Conservation (phyloP, 1,139 yeast genomes). For the Dujonia santamariae region DNA sequence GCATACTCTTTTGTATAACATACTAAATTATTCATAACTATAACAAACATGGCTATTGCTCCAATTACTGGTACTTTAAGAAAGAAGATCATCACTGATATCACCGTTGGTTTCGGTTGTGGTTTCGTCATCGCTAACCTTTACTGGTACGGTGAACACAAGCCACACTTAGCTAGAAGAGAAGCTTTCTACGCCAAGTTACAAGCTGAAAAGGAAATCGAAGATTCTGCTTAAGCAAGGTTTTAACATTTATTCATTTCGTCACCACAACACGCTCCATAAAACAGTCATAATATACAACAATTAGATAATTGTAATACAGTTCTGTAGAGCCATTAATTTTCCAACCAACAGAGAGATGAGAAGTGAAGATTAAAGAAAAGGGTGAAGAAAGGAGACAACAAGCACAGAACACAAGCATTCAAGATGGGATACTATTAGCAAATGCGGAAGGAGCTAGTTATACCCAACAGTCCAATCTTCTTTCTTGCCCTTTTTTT, state of each 20-base stretch:
- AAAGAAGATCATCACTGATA: constrained; percentile 80
- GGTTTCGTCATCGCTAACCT: constrained; percentile 36
- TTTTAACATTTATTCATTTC: not conserved
- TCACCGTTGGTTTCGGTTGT: constrained; percentile 58
- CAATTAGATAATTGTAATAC: too few species aligned
- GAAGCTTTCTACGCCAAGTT: constrained; percentile 81
- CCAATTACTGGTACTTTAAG: constrained; percentile 86
- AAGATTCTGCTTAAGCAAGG: constrained; percentile 35
- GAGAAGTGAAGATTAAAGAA: too few species aligned
- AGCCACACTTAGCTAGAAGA: constrained; percentile 66
- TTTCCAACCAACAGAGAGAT: too few species aligned
- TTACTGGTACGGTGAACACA: constrained; percentile 53
- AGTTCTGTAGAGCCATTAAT: too few species aligned
- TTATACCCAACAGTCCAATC: too few species aligned
- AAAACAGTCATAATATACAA: constrained; percentile 3
- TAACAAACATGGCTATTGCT: constrained; percentile 69
- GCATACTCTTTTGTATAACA: not conserved
- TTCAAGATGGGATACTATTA: too few species aligned
- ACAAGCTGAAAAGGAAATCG: constrained; percentile 71
- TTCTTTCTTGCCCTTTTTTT: too few species aligned
- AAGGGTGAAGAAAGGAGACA: too few species aligned
- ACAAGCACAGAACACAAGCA: too few species aligned
- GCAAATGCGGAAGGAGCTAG: too few species aligned
- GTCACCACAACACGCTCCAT: not conserved
- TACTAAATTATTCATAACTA: constrained; percentile 1